These are phyloP conservation scores for Dinochytrium kinnereticum DNA, from an alignment of 371 early-diverging fungal species.

Conservation along the genomic window DNA sequence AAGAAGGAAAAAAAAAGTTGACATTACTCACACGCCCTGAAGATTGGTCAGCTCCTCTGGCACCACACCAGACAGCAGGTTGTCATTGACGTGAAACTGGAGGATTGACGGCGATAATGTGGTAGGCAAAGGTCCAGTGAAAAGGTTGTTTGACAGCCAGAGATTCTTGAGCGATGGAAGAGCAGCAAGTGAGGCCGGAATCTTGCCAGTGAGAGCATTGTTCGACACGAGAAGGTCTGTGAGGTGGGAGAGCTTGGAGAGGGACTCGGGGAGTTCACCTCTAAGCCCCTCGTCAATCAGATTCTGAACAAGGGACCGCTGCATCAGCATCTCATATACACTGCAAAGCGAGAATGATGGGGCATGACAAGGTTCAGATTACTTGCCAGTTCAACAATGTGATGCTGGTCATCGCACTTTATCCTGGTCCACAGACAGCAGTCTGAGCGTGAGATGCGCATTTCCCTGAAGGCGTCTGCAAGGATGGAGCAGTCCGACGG, in stretches of 20 bases:
- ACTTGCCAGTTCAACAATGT: constrained; percentile 14
- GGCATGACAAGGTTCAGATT: no score
- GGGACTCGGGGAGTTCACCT: background rate
- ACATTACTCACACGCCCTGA: constrained; percentile 12
- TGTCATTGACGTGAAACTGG: background rate
- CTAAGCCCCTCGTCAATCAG: background rate
- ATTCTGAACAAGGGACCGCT: background rate
- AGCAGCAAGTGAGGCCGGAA: background rate
- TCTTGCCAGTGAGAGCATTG: background rate
- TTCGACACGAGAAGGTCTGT: background rate
- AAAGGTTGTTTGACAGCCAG: constrained; percentile 4
- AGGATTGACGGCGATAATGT: background rate
- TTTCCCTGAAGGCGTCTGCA: background rate
- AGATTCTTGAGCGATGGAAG: background rate
- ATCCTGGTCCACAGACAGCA: constrained; percentile 15
- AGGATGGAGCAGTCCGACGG: background rate
- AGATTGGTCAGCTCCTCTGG: background rate
- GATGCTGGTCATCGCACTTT: background rate
- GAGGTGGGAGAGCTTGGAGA: background rate
- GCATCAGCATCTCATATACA: background rate
- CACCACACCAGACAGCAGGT: background rate
- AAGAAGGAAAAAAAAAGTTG: background rate
- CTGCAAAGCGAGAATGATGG: no score
- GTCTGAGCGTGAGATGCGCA: constrained; percentile 1
- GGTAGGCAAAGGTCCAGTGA: background rate